Conservation (phyloP, 495 filamentous ascomycete genomes). For the Neurospora sp. region DNA sequence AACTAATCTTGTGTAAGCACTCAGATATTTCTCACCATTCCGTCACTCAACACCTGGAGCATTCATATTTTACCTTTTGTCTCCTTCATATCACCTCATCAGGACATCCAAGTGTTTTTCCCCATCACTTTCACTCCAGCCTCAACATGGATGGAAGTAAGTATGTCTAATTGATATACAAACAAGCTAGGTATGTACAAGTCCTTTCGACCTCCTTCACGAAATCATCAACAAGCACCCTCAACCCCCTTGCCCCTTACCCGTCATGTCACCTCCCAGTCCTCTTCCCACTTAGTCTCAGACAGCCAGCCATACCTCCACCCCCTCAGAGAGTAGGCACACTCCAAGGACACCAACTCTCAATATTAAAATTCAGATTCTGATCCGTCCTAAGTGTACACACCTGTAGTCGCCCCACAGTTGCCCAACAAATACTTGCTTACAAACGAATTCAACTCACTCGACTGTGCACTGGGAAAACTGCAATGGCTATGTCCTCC, state of each 20-base stretch:
- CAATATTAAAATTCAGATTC: constrained; percentile 12
- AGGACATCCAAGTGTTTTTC: too few species aligned
- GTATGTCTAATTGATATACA: background rate
- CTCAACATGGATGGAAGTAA: background rate
- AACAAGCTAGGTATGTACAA: background rate
- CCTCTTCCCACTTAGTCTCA: background rate
- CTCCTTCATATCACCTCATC: too few species aligned
- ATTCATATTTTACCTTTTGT: too few species aligned
- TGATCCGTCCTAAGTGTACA: constrained; percentile 12
- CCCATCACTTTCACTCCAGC: background rate
- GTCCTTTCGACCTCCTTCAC: background rate
- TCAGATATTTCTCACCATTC: too few species aligned
- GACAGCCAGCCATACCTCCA: background rate
- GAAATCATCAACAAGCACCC: background rate
- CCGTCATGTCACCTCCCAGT: background rate
- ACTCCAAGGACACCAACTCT: constrained; percentile 17
- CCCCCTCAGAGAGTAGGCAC: constrained; percentile 8
- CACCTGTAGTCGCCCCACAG: background rate
- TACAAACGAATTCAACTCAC: constrained; percentile 45
- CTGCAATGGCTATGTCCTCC: constrained; percentile 43
- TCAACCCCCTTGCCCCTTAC: background rate
- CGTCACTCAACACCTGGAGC: too few species aligned
- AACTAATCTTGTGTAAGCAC: too few species aligned
- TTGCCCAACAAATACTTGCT: constrained; percentile 39
- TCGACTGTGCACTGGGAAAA: constrained; percentile 34